Evolutionary conservation across 2,329 filamentous ascomycete species (phyloP), one percentile per base, ranked within the genome.

Genomic region (Rhynchosporium agropyri): DNA sequence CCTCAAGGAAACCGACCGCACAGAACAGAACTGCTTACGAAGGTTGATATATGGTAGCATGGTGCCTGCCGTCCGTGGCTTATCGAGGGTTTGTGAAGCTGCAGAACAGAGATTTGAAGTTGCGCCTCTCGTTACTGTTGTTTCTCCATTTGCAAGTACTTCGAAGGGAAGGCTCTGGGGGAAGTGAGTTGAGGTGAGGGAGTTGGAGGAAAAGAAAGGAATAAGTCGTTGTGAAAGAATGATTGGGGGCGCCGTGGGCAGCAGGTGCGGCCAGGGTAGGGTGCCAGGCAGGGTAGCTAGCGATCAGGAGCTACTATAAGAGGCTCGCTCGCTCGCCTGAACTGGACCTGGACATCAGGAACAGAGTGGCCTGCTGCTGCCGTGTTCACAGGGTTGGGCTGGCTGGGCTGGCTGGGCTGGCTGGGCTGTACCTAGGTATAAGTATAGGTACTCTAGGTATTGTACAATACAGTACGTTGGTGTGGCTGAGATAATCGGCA

Each of bases 11-110:
- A 29, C 36, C 42, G 20, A 28, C 43, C 26, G 31, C 43, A 50
- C 50, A 38, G 59, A 26, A 20, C 20, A 20, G 20, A 20, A 20
- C 20, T 20, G 29, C 81, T 70, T 79, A 88, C 86, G 81, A 66
- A 77, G 74, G 72, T 89, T 81, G 73, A 89, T 85, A 71, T 83
- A 87, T 60, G 87, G 85, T 66, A 89, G 75, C 87, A 89, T 89
- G 29, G 48, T 69, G 62, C 33, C 33, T 13, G 7, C 33, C 33
- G 33, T 10, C 5, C 6, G 33, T 36, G 9, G 33, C 6, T 36
- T 12, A 46, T 43, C 58, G 53, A 12, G 53, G 29, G 28, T 36
- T n/a, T 10, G 12, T n/a, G 43, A 40, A 58, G 56, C 56, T 49
- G 26, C 20, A 50, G 56, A 29, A 31, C 26, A 58, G 43, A 58